Conservation (phyloP, 2,329 filamentous ascomycete genomes). For the Fusarium buxicola region DNA sequence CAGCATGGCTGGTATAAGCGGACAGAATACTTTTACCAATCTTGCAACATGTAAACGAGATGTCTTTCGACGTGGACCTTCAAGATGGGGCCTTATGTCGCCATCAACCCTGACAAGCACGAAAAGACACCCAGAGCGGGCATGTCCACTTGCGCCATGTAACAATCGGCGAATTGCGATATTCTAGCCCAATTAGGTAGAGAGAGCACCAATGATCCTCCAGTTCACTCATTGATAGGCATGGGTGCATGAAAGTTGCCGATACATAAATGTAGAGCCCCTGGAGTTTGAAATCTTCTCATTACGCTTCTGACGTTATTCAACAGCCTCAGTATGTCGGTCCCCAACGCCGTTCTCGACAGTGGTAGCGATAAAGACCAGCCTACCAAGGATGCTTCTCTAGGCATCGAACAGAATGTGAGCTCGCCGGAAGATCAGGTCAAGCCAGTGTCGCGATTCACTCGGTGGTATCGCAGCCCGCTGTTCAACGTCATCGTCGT, state of each 20-base stretch:
- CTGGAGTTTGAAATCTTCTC: neutral
- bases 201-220: slow-evolving; percentile 1
- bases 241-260: slow-evolving; percentile 3
- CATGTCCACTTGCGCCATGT: slow-evolving; percentile 13
- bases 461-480: slow-evolving; percentile 42
- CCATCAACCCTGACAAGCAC: slow-evolving; percentile 39
- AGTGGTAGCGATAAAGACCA: slow-evolving; percentile 28
- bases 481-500: slow-evolving; percentile 66
- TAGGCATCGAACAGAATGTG: slow-evolving; percentile 13
- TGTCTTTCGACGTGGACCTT: neutral
- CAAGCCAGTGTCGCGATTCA: slow-evolving; percentile 40
- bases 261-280: slow-evolving; percentile 9
- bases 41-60: too few species aligned
- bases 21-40: too few species aligned
- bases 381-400: slow-evolving; percentile 23
- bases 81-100: slow-evolving; percentile 24
- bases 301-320: neutral
- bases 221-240: slow-evolving; percentile 28
- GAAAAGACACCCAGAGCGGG: slow-evolving; percentile 30
- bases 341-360: slow-evolving; percentile 20
- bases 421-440: slow-evolving; percentile 13
- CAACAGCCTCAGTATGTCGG: slow-evolving; percentile 21
- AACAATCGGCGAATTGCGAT: slow-evolving; percentile 28
- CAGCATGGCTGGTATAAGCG: too few species aligned
- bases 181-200: slow-evolving; percentile 29